A percentile compares a stretch with the other conserved stretches of the same genome.
Conservation (phyloP, 257 asterid species). For the Przewalskia tangutica region DNA sequence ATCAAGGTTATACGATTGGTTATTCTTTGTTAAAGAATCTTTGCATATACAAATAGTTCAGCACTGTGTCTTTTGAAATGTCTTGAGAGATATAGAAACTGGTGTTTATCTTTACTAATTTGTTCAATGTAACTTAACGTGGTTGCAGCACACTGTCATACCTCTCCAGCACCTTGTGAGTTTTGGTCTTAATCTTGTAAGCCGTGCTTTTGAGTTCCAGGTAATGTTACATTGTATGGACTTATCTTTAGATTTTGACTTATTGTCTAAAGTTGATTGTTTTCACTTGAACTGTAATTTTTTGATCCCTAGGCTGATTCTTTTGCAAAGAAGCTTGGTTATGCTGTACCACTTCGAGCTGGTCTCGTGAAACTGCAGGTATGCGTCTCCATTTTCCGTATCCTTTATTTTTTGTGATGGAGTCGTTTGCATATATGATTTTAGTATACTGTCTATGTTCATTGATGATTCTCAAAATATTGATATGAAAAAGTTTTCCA, state of each 20-base stretch:
- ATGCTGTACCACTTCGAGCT: conserved; percentile 62
- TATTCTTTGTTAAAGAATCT: neutral
- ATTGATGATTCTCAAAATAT: neutral
- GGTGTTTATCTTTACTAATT: neutral
- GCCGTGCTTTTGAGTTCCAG: conserved; percentile 96
- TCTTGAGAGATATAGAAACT: neutral
- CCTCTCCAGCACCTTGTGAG: conserved; percentile 88
- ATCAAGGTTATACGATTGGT: neutral
- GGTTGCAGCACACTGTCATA: conserved; percentile 79
- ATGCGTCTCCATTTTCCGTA: neutral
- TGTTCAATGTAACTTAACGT: neutral
- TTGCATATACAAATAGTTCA: neutral
- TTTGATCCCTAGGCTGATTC: conserved; percentile 62
- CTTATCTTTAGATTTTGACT: neutral
- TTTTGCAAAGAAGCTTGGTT: conserved; percentile 89
- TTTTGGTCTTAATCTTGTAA: conserved; percentile 73
- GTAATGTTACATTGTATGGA: conserved; percentile 21
- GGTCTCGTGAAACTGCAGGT: conserved; percentile 94
- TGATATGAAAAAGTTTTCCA: neutral
- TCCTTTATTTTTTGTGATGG: neutral
- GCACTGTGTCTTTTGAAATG: neutral
- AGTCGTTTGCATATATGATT: neutral
- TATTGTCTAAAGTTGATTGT: neutral
- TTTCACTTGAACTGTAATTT: neutral
- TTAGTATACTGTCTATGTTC: neutral